phyloP scores from a whole-genome alignment of 2,329 filamentous ascomycete species.

The Trichophyton benhamiae region DNA sequence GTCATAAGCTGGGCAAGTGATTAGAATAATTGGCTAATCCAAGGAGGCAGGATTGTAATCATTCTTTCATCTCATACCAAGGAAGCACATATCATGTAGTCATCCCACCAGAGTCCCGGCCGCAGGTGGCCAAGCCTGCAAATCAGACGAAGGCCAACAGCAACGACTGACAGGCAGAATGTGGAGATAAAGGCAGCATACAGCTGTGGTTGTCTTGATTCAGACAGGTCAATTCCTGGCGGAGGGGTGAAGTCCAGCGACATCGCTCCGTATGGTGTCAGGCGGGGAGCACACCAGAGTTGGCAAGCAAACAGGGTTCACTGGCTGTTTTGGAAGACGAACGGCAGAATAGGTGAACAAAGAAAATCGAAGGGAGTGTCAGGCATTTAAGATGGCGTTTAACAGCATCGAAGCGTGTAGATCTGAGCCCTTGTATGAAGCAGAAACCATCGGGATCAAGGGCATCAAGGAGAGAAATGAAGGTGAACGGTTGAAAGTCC shows the following conservation, averaged over 20 bases:
- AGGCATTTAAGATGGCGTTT: neutral
- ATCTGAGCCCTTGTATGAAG: neutral
- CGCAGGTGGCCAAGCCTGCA: neutral
- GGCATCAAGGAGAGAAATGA: neutral
- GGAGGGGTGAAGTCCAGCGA: constrained; percentile 2
- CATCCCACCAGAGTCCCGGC: constrained; percentile 1
- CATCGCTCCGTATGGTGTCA: neutral
- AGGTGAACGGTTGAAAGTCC: neutral
- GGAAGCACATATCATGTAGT: neutral
- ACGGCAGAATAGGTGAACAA: neutral
- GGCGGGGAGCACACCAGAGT: neutral
- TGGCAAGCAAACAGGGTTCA: neutral
- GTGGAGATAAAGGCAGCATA: constrained; percentile 2
- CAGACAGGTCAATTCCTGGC: neutral
- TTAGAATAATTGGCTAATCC: neutral
- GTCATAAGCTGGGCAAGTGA: neutral
- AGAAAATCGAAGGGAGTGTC: neutral
- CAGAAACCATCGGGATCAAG: neutral
- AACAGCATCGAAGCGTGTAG: neutral
- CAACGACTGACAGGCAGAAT: neutral
- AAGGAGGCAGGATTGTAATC: neutral
- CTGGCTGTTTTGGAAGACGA: neutral
- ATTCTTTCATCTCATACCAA: neutral
- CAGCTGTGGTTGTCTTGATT: constrained; percentile 1
- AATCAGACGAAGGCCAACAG: neutral